A percentile compares a stretch with the other conserved stretches of the same genome.
Evolutionary conservation across 1,139 yeast genomes (phyloP).

Genomic region (Debaryomyces subglobosus): DNA sequence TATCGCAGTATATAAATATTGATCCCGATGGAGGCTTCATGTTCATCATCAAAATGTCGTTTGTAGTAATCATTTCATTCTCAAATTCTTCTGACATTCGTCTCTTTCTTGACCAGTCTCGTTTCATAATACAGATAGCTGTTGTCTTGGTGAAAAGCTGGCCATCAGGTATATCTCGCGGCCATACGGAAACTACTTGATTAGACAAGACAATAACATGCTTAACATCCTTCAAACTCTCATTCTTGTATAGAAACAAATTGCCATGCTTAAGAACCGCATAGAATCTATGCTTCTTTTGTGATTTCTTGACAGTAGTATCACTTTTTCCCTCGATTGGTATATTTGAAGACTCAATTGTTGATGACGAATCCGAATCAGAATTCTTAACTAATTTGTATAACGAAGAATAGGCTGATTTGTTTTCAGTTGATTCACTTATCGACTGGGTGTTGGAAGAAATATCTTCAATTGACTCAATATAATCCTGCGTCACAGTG

Average conservation of each 20-base stretch:
- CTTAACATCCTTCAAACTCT: constrained; percentile 63
- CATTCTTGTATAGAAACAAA: constrained; percentile 75
- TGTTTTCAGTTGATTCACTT: constrained; percentile 42
- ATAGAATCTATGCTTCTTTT: constrained; percentile 62
- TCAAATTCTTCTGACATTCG: constrained; percentile 29
- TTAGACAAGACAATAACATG: constrained; percentile 80
- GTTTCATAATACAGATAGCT: constrained; percentile 69
- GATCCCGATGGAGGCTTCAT: constrained; percentile 54
- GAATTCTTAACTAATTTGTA: constrained; percentile 56
- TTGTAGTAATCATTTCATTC: constrained; percentile 20
- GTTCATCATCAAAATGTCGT: constrained; percentile 26
- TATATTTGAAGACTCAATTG: constrained; percentile 1
- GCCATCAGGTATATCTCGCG: constrained; percentile 69
- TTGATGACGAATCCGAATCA: constrained; percentile 13
- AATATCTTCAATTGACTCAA: constrained; percentile 48
- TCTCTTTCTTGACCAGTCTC: constrained; percentile 34
- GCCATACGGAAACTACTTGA: constrained; percentile 84
- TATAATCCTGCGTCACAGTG: constrained; percentile 76
- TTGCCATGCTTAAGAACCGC: constrained; percentile 84
- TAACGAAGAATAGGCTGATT: constrained; percentile 62
- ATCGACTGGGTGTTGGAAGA: constrained; percentile 37
- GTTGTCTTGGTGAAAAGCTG: constrained; percentile 78
- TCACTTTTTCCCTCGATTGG: constrained; percentile 7
- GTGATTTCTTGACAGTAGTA: constrained; percentile 18
- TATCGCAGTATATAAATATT: constrained; percentile 75